Conservation (phyloP, 2,329 filamentous ascomycete genomes). For the Trichoderma harzianum region DNA sequence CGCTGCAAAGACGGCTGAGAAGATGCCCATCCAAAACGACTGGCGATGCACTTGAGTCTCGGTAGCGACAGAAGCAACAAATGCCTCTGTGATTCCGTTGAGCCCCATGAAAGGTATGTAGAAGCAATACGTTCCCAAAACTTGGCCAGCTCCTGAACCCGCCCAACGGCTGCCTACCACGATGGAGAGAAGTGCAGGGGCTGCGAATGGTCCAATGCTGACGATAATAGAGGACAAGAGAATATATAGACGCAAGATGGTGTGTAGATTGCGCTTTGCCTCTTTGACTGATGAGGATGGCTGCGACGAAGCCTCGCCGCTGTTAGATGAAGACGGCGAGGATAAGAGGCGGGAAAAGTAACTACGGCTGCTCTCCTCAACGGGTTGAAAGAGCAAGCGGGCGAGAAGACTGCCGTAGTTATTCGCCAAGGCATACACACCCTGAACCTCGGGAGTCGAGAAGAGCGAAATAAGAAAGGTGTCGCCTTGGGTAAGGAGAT, state of each 20-base stretch:
- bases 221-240: slow-evolving; percentile 68
- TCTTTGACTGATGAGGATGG: slow-evolving; percentile 35
- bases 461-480: slow-evolving; percentile 80
- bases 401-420: slow-evolving; percentile 92
- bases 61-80: slow-evolving; percentile 82
- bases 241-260: slow-evolving; percentile 68
- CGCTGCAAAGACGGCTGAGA: slow-evolving; percentile 71
- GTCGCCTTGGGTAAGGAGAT: slow-evolving; percentile 91
- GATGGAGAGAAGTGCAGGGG: slow-evolving; percentile 68
- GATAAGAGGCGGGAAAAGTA: slow-evolving; percentile 80
- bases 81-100: slow-evolving; percentile 89
- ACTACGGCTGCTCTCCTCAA: slow-evolving; percentile 89
- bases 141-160: slow-evolving; percentile 65
- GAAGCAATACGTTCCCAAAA: slow-evolving; percentile 80
- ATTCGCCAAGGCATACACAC: slow-evolving; percentile 86
- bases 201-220: slow-evolving; percentile 69
- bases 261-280: slow-evolving; percentile 52
- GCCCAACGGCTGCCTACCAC: slow-evolving; percentile 78
- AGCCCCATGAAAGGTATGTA: slow-evolving; percentile 90
- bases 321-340: slow-evolving; percentile 23
- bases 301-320: slow-evolving; percentile 19
- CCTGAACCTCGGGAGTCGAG: slow-evolving; percentile 75
- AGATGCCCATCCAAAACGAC: slow-evolving; percentile 78
- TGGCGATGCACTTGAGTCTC: slow-evolving; percentile 72
- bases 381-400: slow-evolving; percentile 85